Percentiles rank a stretch among this genome's conserved stretches.
Conservation (phyloP, 2,329 filamentous ascomycete genomes). For the Fusarium sp. region DNA sequence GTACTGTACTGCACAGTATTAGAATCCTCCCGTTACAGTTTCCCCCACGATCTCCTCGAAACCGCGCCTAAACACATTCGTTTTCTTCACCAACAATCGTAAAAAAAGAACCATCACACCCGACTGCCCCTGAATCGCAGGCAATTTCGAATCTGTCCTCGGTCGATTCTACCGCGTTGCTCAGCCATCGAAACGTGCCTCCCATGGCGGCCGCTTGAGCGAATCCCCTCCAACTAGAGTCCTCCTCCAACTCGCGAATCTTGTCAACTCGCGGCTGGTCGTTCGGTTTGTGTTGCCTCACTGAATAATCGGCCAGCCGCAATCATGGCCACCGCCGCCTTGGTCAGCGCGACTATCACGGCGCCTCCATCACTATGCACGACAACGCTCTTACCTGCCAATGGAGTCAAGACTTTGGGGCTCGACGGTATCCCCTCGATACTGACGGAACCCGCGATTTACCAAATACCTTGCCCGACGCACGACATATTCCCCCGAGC, state of each 20-base stretch:
- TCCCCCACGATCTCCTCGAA: conserved; percentile 28
- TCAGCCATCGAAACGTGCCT: conserved; percentile 2
- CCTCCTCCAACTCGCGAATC: conserved; percentile 34
- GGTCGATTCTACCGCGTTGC: conserved; percentile 1
- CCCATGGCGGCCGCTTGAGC: conserved; percentile 43
- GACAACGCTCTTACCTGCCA: conserved; percentile 57
- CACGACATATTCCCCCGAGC: conserved; percentile 39
- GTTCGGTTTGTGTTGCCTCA: conserved; percentile 34
- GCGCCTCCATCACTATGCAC: conserved; percentile 54
- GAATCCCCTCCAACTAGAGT: conserved; percentile 5
- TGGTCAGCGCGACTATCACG: conserved; percentile 46
- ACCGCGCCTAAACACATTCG: conserved; percentile 28
- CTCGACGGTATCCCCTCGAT: conserved; percentile 66
- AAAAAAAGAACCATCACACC: conserved; percentile 1
- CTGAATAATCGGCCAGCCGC: conserved; percentile 42
- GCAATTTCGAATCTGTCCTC: conserved; percentile 5
- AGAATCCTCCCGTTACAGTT: conserved; percentile 23
- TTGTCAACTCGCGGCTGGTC: conserved; percentile 46
- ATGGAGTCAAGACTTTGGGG: conserved; percentile 62
- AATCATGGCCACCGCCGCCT: conserved; percentile 42
- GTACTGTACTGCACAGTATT: conserved; percentile 8
- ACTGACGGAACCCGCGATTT: conserved; percentile 69
- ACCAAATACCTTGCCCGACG: conserved; percentile 54
- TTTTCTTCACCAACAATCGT: conserved; percentile 10
- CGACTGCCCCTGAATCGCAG: conserved; percentile 2